Evolutionary conservation across 192 early-diverging fungal species (phyloP), one percentile per base, ranked within the genome.

Genomic region (Entomortierella beljakovae): DNA sequence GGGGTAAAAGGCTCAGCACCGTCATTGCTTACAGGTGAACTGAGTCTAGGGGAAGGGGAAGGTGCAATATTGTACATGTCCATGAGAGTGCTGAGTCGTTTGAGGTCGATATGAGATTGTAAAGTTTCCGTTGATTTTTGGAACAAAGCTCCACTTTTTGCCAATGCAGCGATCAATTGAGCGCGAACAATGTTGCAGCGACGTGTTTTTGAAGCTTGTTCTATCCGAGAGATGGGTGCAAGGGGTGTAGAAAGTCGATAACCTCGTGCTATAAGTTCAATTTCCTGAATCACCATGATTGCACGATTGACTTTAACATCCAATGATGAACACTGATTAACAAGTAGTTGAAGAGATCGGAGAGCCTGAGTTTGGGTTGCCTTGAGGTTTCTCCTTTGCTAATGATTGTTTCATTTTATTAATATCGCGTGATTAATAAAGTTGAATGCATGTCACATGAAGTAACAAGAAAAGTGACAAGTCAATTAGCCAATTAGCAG

Each of bases 211-310:
- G 81, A 83, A 25, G 68, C 80, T 53, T 88, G 87, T 55, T 90
- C 89, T 22, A 90, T 90, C n/a, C 89, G 83, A 22, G 86, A 83
- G 26, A 89, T 88, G 2, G 89, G 89, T 11, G 88, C 80, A 1
- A 89, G 83, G 2, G 88, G 89, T 1, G 85, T 86, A 0, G 88
- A 86, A 25, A 90, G 67, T 54, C 87, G 73, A 52, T 90, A 90
- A 8, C 89, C 89, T 37, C 89, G 80, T 10, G 89, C 86, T 10
- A 90, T 87, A 1, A 90, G 82, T 50, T 90, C 89, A 38, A 90
- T 88, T 35, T 90, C 89, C 49, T 87, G 88, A 32, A 90, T 89
- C 25, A 86, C 85, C 50, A 84, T 82, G 18, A 90, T 66, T 1
- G 85, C 76, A 13, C 85, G 70, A 38, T 85, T 86, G 13, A 89